Base-by-base conservation (phyloP, 805 yeast species). In the Nakazawaea pomicola region DNA sequence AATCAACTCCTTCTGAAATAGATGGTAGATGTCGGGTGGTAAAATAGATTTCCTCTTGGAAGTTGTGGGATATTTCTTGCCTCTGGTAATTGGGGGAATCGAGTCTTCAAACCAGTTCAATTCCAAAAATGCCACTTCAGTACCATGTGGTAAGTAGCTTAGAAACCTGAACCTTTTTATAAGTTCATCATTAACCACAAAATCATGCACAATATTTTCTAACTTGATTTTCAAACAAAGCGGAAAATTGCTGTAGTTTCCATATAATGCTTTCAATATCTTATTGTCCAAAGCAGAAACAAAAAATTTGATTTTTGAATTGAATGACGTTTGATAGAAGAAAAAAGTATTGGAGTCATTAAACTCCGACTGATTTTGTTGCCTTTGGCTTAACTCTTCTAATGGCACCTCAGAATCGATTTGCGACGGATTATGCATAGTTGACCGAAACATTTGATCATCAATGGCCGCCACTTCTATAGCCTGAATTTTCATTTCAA, bases 101-200 rank as follows among this genome's bases (percentile, higher is more conserved):
- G 27, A 23, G 3, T 41, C 40, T 30, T 51, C 58, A 14, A 51
- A 38, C 98, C 98, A 91, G 55, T 87, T 82, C 38, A 96, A 74
- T 52, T 93, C 98, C 41, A 93, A 56, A 47, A 86, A 79, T 9
- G 89, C 95, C 32, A 91, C 59, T 39, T 83, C 84, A 0, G 96
- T 83, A 1, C 97, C 97, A 21, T 76, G 57, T 0, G 99, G 97
- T 17, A 89, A 61, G 58, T 91, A 91, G 1, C 84, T 72, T 43
- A 93, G 61, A 57, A 84, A 88, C 58, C 88, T 90, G 56, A 72
- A 72, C 49, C 80, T 76, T 38, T 74, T 72, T 2, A 75, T 51
- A 52, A 83, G 48, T 3, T 76, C 77, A 12, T 76, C 80, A 0
- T 82, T 74, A 2, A 81, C 74, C 16, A 83, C 67, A 18, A 74